These are phyloP conservation scores for Penicillium digitatum DNA, from an alignment of 2,329 filamentous ascomycete species.

Conservation along the genomic window DNA sequence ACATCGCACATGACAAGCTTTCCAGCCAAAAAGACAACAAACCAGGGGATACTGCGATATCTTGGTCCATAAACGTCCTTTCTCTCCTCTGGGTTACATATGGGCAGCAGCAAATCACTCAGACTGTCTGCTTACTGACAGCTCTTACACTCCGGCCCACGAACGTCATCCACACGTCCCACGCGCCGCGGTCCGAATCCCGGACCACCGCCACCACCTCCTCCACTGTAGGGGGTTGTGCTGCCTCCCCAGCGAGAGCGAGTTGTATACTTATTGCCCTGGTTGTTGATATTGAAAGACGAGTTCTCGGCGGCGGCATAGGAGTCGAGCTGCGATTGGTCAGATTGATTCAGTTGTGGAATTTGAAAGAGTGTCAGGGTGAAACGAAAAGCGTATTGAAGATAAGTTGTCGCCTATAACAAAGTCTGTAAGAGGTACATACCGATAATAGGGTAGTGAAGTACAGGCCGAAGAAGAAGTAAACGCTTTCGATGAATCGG, in stretches of 20 bases:
- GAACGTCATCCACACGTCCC: constrained; percentile 47
- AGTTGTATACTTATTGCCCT: constrained; percentile 23
- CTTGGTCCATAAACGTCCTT: neutral
- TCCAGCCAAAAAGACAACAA: neutral
- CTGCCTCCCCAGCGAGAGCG: constrained; percentile 28
- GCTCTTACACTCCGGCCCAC: constrained; percentile 47
- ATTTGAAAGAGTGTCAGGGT: neutral
- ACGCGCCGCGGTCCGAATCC: constrained; percentile 38
- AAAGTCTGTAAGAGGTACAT: constrained; percentile 16
- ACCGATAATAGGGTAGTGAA: constrained; percentile 49
- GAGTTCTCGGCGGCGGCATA: constrained; percentile 46
- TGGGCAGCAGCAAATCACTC: too few species aligned
- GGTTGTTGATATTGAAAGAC: constrained; percentile 43
- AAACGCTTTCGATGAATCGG: constrained; percentile 42
- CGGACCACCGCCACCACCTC: constrained; percentile 27
- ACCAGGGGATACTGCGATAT: neutral
- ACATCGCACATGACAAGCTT: neutral
- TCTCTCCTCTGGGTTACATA: neutral
- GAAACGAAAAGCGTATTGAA: neutral
- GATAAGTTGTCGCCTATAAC: neutral
- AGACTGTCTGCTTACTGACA: constrained; percentile 29
- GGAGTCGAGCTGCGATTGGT: constrained; percentile 41
- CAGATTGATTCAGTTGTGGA: constrained; percentile 7
- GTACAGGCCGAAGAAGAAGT: constrained; percentile 49
- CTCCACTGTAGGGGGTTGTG: constrained; percentile 20